These are phyloP conservation scores for Plasmodium sp. DNA, from an alignment of 169 alveolate genomes.

Conservation along the genomic window DNA sequence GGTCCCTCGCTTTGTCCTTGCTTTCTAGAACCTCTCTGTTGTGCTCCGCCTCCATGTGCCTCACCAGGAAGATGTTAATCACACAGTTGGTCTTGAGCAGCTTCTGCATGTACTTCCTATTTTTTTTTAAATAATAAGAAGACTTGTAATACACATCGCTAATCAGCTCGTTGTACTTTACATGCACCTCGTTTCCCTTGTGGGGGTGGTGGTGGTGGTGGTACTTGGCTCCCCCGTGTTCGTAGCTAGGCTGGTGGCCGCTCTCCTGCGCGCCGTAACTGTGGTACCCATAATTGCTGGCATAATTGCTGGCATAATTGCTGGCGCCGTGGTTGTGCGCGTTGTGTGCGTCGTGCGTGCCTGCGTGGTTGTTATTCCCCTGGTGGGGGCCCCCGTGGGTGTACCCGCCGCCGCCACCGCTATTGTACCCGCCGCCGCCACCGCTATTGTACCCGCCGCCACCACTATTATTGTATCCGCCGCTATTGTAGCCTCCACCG, in stretches of 20 bases:
- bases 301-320: neutral
- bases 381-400: neutral
- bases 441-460: neutral
- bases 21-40: constrained; percentile 29
- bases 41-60: constrained; percentile 72
- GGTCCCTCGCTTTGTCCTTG: constrained; percentile 11
- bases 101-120: constrained; percentile 50
- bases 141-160: constrained; percentile 43
- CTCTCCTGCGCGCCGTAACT: neutral
- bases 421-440: neutral
- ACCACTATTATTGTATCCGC: neutral
- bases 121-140: constrained; percentile 34
- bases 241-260: neutral
- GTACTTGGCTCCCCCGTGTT: neutral
- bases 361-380: neutral
- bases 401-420: neutral
- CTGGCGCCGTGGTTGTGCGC: neutral
- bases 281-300: neutral
- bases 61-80: constrained; percentile 41
- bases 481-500: neutral
- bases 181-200: neutral
- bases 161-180: constrained; percentile 16
- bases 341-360: neutral
- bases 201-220: neutral
- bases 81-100: constrained; percentile 24